Evolutionary conservation across 2,329 filamentous ascomycete genomes (phyloP).

Genomic region (Arthrobotrys conoides): DNA sequence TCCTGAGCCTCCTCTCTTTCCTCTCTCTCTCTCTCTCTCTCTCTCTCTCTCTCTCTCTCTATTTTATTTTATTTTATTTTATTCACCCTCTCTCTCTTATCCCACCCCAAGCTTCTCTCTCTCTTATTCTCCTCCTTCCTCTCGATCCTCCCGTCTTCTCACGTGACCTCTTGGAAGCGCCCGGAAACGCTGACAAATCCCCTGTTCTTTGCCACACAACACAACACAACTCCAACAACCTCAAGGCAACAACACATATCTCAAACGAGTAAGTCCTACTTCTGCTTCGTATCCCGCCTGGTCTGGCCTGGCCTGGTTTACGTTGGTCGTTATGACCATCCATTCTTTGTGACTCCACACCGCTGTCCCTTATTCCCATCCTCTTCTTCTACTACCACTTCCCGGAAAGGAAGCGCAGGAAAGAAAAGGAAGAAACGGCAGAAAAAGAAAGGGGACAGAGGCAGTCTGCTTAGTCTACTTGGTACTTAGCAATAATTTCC

Average conservation of each 20-base stretch:
- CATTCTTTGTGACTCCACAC: constrained; percentile 34
- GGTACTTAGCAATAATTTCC: too few relatives aligned
- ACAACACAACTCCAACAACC: constrained; percentile 34
- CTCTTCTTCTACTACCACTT: neutral
- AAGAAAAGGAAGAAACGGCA: too few relatives aligned
- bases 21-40: constrained; percentile 7
- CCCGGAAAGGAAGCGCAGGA: neutral
- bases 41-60: neutral
- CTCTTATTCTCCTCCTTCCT: neutral
- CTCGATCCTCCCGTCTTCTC: constrained; percentile 14
- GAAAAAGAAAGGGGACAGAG: too few relatives aligned
- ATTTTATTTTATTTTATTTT: neutral
- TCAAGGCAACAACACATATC: constrained; percentile 17
- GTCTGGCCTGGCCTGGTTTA: constrained; percentile 13
- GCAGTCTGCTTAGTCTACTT: too few relatives aligned
- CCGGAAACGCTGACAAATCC: constrained; percentile 60
- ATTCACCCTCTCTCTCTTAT: neutral
- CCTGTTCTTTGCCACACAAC: constrained; percentile 58
- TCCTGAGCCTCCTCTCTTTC: constrained; percentile 44
- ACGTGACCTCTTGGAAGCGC: constrained; percentile 50
- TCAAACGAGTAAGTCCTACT: constrained; percentile 17
- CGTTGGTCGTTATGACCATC: constrained; percentile 20
- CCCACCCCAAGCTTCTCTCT: neutral
- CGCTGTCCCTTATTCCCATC: neutral
- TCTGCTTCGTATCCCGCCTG: neutral